Evolutionary conservation across 2,329 filamentous ascomycete species (phyloP).

Genomic region (Lecanicillium sp.): DNA sequence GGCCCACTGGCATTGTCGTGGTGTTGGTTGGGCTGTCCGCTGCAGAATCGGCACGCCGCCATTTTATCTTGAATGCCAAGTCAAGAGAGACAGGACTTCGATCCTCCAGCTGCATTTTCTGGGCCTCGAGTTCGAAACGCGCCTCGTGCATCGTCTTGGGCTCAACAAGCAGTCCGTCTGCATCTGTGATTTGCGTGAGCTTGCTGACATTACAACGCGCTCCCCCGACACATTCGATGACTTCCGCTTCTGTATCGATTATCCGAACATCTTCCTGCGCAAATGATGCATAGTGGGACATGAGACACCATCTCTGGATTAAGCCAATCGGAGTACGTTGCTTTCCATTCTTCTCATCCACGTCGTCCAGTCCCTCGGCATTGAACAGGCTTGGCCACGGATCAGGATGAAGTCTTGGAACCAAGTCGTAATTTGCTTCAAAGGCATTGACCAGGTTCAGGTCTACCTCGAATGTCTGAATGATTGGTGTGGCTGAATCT

Average conservation of each 20-base stretch:
- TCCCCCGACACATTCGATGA: conserved; percentile 55
- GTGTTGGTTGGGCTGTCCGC: conserved; percentile 42
- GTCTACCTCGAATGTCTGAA: conserved; percentile 63
- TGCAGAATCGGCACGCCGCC: conserved; percentile 53
- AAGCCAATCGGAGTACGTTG: conserved; percentile 49
- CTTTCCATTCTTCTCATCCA: conserved; percentile 26
- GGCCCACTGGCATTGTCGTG: conserved; percentile 69
- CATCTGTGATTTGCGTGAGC: conserved; percentile 28
- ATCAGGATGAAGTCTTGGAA: conserved; percentile 68
- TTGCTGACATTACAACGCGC: conserved; percentile 50
- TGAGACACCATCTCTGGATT: conserved; percentile 73
- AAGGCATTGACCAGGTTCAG: conserved; percentile 77
- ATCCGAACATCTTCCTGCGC: conserved; percentile 65
- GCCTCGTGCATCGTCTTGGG: conserved; percentile 67
- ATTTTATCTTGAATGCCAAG: conserved; percentile 67
- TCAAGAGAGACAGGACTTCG: conserved; percentile 69
- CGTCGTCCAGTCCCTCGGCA: conserved; percentile 41
- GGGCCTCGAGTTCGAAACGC: conserved; percentile 66
- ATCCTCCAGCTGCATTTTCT: conserved; percentile 77
- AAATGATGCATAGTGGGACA: conserved; percentile 70
- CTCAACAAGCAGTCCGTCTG: conserved; percentile 43
- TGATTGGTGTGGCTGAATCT: conserved; percentile 74
- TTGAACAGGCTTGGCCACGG: conserved; percentile 87
- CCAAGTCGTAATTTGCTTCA: conserved; percentile 84
- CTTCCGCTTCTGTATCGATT: conserved; percentile 53